Percentiles rank a stretch among this genome's conserved stretches.
phyloP scores from a whole-genome alignment of 768 basidiomycete genomes.

The Arthromyces matolae region DNA sequence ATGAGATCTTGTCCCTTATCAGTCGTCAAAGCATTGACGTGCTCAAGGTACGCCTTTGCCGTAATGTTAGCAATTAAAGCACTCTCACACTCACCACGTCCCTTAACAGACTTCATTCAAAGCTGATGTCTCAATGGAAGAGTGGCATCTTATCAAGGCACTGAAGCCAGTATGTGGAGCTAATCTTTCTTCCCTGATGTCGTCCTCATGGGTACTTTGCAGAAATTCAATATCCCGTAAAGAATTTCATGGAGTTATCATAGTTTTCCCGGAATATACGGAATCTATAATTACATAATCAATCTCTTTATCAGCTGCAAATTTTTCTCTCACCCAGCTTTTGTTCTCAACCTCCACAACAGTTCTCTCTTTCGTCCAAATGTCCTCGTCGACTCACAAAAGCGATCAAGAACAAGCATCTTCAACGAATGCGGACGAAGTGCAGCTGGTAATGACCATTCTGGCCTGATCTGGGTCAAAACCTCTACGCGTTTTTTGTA shows the following conservation, averaged over 20 bases:
- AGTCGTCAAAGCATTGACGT: constrained; percentile 93
- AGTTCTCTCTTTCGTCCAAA: constrained; percentile 15
- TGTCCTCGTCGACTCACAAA: constrained; percentile 23
- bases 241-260: not conserved
- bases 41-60: constrained; percentile 64
- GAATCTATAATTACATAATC: constrained; percentile 10
- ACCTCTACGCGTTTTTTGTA: constrained; percentile 30
- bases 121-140: constrained; percentile 82
- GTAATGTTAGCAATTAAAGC: constrained; percentile 2
- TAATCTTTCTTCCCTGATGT: not conserved
- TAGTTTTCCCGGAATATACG: not conserved
- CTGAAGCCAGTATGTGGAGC: constrained; percentile 65
- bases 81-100: not conserved
- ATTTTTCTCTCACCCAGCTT: not conserved
- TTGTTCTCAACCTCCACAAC: not conserved
- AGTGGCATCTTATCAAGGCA: constrained; percentile 89
- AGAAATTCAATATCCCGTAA: constrained; percentile 32
- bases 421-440: constrained; percentile 37
- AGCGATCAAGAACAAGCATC: constrained; percentile 23
- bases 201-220: not conserved
- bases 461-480: constrained; percentile 25
- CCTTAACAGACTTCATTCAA: constrained; percentile 76
- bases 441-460: constrained; percentile 43
- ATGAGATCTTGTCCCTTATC: constrained; percentile 88
- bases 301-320: not conserved